A percentile compares a stretch with the other conserved stretches of the same genome.
phyloP scores from a whole-genome alignment of 495 filamentous ascomycete species.

The Lophium mytilinum region DNA sequence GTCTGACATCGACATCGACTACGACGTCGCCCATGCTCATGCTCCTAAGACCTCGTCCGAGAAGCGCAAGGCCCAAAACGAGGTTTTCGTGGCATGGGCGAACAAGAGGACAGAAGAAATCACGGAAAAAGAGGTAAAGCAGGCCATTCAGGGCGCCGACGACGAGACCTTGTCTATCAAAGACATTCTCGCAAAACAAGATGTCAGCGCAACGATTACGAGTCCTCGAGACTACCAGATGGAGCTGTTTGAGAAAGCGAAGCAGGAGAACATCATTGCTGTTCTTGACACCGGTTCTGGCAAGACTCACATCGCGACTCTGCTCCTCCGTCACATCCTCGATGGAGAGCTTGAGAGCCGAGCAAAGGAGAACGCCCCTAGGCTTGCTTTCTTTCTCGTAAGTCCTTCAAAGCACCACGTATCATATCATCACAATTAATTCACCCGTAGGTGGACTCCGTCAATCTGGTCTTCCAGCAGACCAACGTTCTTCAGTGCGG shows the following conservation, averaged over 20 bases:
- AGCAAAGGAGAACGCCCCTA: constrained; percentile 46
- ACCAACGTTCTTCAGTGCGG: constrained; percentile 74
- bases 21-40: constrained; percentile 7
- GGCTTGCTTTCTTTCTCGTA: constrained; percentile 80
- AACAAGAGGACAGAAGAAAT: constrained; percentile 35
- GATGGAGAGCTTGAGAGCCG: constrained; percentile 71
- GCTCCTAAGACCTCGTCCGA: constrained; percentile 6
- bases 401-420: not conserved
- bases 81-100: constrained; percentile 35
- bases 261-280: constrained; percentile 80
- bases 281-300: constrained; percentile 98
- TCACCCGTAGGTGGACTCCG: constrained; percentile 62
- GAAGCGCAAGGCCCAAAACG: constrained; percentile 20
- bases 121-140: constrained; percentile 29
- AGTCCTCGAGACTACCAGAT: constrained; percentile 85
- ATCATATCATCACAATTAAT: not conserved
- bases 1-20: constrained; percentile 5
- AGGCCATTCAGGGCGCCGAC: constrained; percentile 18
- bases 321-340: constrained; percentile 71
- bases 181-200: constrained; percentile 34
- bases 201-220: constrained; percentile 49
- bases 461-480: constrained; percentile 88
- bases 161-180: constrained; percentile 39
- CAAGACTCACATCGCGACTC: constrained; percentile 89
- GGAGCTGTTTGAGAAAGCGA: constrained; percentile 86